Evolutionary conservation across 352 stramenopile species (phyloP).

Genomic region (Pythium monospermum): DNA sequence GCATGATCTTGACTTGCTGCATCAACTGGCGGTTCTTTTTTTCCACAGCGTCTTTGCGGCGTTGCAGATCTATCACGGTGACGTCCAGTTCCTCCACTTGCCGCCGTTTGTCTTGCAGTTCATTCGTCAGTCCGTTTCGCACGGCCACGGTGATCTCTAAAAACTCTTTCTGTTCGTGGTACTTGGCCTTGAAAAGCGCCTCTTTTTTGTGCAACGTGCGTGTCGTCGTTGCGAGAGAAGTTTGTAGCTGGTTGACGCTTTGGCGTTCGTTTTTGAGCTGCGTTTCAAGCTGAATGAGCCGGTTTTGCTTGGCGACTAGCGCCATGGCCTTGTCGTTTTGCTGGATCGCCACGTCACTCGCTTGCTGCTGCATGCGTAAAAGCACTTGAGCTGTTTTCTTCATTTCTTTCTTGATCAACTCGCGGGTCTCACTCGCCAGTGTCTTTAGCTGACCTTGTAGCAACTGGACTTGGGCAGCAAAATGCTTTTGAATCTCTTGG

Average conservation of each 20-base stretch:
- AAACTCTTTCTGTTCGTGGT: conserved; percentile 50
- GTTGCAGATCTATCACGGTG: conserved; percentile 14
- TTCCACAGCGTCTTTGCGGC: conserved; percentile 20
- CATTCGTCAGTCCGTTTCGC: conserved; percentile 42
- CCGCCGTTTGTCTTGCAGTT: conserved; percentile 47
- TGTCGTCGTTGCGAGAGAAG: conserved; percentile 31
- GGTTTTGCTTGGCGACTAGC: conserved; percentile 41
- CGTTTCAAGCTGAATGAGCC: conserved; percentile 49
- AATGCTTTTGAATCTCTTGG: background rate
- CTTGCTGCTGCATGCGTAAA: conserved; percentile 29
- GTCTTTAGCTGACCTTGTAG: conserved; percentile 12
- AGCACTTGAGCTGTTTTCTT: conserved; percentile 32
- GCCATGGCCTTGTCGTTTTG: conserved; percentile 41
- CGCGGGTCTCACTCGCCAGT: conserved; percentile 10
- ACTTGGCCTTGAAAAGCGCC: conserved; percentile 26
- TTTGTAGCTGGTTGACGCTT: conserved; percentile 39
- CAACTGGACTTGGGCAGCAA: conserved; percentile 11
- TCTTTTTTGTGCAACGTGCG: conserved; percentile 32
- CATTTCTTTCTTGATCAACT: conserved; percentile 21
- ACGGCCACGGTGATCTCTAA: conserved; percentile 58
- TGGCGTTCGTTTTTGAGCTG: conserved; percentile 51
- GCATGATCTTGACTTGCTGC: conserved; percentile 53
- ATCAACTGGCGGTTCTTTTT: conserved; percentile 32
- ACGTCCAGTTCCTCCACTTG: conserved; percentile 37
- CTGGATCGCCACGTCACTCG: conserved; percentile 38